phyloP scores from a whole-genome alignment of 768 basidiomycete species.

The Rhodotorula toruloides region DNA sequence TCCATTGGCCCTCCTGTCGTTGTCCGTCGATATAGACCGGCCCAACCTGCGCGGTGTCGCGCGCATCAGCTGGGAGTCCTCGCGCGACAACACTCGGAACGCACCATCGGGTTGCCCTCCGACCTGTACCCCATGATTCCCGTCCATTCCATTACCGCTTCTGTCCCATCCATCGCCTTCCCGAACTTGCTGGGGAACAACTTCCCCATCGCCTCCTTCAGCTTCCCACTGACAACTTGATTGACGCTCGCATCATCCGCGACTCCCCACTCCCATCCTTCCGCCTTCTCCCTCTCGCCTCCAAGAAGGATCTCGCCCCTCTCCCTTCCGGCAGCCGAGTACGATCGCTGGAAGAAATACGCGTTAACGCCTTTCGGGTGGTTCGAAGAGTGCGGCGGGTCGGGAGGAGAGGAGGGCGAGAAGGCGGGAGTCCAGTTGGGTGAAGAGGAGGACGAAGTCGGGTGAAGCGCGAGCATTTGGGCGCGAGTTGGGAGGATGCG shows the following conservation, averaged over 20 bases:
- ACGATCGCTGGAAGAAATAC: conserved; percentile 76
- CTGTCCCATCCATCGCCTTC: neutral
- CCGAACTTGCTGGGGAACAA: conserved; percentile 38
- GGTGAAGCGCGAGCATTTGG: conserved; percentile 57
- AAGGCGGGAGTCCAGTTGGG: conserved; percentile 53
- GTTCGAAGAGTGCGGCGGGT: too few species aligned
- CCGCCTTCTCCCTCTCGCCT: conserved; percentile 56
- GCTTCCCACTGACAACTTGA: conserved; percentile 50
- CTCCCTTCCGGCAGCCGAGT: conserved; percentile 37
- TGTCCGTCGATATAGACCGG: conserved; percentile 22
- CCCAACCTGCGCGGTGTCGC: conserved; percentile 21
- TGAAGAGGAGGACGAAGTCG: conserved; percentile 47
- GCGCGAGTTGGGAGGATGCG: conserved; percentile 67
- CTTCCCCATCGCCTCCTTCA: conserved; percentile 61
- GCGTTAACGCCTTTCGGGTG: conserved; percentile 52
- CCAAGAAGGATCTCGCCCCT: conserved; percentile 61
- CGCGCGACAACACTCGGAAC: neutral
- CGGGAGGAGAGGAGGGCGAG: too few species aligned
- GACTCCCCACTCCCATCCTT: conserved; percentile 55
- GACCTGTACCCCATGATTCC: conserved; percentile 76
- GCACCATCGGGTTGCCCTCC: conserved; percentile 45
- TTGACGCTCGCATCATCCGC: conserved; percentile 60
- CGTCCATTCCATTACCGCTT: conserved; percentile 76
- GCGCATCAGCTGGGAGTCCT: neutral
- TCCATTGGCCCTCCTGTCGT: conserved; percentile 26